Base-by-base conservation (phyloP, 1,284 basidiomycete species). In the Trichosporon sp. region DNA sequence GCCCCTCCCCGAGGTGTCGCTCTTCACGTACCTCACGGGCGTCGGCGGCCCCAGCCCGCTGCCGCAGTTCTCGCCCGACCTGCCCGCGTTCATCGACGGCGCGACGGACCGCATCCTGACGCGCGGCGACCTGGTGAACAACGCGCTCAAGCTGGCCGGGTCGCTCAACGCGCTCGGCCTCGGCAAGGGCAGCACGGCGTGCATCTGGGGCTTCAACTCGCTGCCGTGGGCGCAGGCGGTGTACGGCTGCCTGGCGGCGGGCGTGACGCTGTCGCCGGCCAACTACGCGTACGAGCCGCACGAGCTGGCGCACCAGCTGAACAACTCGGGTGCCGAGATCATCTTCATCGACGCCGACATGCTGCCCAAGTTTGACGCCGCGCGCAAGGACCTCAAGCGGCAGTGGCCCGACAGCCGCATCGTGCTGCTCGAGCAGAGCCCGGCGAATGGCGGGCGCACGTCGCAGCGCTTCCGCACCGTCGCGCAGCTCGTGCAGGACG, bases 41-140 rank as follows among this genome's bases (percentile, higher is more conserved):
- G 35, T 58, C 34, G 34, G 18, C 21, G 65, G 63, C 23, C n/a
- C 63, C 27, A 44, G 44, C 18, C 68, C 70, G 5, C 78, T 79
- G 47, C 75, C 80, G 47, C 77, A 77, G 62, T 70, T 79, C 32
- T 71, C 75, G 42, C 69, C 69, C 1, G 64, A 71, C 13, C 72
- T 81, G 3, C 85, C 86, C 9, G 90, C 90, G 0, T 91, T 88
- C 78, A 85, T 92, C 66, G 91, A 92, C 75, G 89, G 88, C 0
- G 79, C 82, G 1, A 87, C 89, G 0, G 89, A 87, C 0, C 81
- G 85, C 0, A 84, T 84, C 1, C 74, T 92, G 31, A 86, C 89
- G 0, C 87, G 91, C 18, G 86, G 77, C 0, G 85, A 87, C 35
- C 80, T 90, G 25, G 86, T 86, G 29, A 78, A 85, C 15, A 81